Base-by-base conservation (phyloP, 2,329 filamentous ascomycete species). In the Colletotrichum sp. region DNA sequence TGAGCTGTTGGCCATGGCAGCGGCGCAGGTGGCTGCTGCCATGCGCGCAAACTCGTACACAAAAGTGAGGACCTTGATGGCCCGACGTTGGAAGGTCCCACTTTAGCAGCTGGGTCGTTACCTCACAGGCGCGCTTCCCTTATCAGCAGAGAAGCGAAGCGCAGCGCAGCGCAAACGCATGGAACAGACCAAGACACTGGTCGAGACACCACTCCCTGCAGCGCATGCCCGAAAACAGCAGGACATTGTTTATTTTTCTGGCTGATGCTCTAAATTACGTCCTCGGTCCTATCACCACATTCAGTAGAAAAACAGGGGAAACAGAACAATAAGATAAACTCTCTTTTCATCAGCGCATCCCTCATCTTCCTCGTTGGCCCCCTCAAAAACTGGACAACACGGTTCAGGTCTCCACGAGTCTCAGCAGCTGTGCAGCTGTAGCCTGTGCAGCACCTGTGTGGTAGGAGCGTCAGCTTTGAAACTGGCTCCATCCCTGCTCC, bases 41-140 rank as follows among this genome's bases (percentile, higher is more conserved):
- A 55, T 39, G 34, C 34, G 65, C 70, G 65, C 64, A 69, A 73
- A 65, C 39, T 57, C 57, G 28, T 26, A 36, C 16, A 30, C 44
- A 68, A 64, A 39, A 28, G 44, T 74, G 71, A 71, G 75, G 55
- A 75, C 75, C 75, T 75, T 75, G 75, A 75, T 76, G 71, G 75
- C 75, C 71, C 64, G 32, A 70, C 36, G 59, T 26, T 21, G 55
- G 59, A 62, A 12, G 18, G 30, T 30, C 36, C 69, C 72, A 64
- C 72, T 67, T 52, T 68, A 21, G 55, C 65, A 68, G 32, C 74
- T 69, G n/a, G 68, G 26, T 60, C 52, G 68, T 62, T 59, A 67
- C 68, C 68, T 75, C 52, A 66, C 66, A 68, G 39, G 39, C 36
- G 36, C 66, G 30, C 21, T 34, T 60, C 16, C 57, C 68, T 75